These are phyloP conservation scores for Juncus inflexus DNA, from an alignment of 176 grass and related monocot species.

Conservation along the genomic window DNA sequence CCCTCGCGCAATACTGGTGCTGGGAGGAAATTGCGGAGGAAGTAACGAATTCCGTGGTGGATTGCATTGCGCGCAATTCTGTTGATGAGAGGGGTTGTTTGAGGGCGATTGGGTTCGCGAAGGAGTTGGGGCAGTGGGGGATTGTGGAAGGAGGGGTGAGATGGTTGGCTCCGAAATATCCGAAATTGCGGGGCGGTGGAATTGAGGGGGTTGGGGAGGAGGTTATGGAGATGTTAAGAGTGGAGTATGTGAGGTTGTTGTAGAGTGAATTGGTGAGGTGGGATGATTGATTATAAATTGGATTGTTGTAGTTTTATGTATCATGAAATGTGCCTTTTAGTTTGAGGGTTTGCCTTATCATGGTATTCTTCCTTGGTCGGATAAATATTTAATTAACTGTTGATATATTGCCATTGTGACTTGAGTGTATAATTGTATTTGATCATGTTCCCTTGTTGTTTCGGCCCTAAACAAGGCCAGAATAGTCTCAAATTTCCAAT, in stretches of 20 bases:
- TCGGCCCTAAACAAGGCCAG: too few relatives aligned
- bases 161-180: conserved; percentile 52
- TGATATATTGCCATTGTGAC: too few relatives aligned
- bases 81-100: conserved; percentile 25
- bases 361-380: too few relatives aligned
- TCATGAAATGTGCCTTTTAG: too few relatives aligned
- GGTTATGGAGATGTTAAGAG: conserved; percentile 53
- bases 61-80: conserved; percentile 36
- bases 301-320: too few relatives aligned
- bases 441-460: too few relatives aligned
- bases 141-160: conserved; percentile 43
- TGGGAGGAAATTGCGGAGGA: conserved; percentile 60
- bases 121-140: conserved; percentile 43
- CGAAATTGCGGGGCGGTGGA: conserved; percentile 45
- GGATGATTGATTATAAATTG: too few relatives aligned
- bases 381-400: too few relatives aligned
- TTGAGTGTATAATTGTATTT: too few relatives aligned
- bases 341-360: too few relatives aligned
- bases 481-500: too few relatives aligned
- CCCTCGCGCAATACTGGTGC: conserved; percentile 73
- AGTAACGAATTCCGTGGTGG: conserved; percentile 25
- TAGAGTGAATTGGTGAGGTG: too few relatives aligned
- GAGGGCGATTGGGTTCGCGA: conserved; percentile 35
- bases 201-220: conserved; percentile 54
- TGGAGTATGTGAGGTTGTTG: conserved; percentile 38